A percentile compares a stretch with the other conserved stretches of the same genome.
phyloP scores from a whole-genome alignment of 2,329 filamentous ascomycete genomes.

The Verticillium nonalfalfae region DNA sequence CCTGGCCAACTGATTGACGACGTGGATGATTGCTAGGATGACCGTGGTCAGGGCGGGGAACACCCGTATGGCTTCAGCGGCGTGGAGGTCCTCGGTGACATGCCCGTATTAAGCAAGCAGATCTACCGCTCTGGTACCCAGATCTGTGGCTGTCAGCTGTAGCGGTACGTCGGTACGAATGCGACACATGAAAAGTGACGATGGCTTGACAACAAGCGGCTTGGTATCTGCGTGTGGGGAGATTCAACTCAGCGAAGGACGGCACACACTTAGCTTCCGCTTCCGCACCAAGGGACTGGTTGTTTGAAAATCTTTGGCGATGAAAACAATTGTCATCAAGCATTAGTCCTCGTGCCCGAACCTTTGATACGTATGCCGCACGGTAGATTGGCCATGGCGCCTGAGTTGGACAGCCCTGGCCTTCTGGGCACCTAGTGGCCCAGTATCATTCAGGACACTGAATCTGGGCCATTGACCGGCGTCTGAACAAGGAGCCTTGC shows the following conservation, averaged over 20 bases:
- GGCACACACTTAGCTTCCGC: too few relatives aligned
- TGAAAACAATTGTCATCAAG: too few relatives aligned
- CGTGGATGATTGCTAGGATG: background rate
- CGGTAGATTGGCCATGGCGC: too few relatives aligned
- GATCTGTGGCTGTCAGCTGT: background rate
- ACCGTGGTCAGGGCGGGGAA: slow-evolving; percentile 3
- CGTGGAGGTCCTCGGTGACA: background rate
- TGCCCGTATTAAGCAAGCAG: background rate
- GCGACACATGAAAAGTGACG: background rate
- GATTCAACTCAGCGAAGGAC: too few relatives aligned
- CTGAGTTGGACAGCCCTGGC: too few relatives aligned
- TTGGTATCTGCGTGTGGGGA: background rate
- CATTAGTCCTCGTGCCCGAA: too few relatives aligned
- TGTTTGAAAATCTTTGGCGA: too few relatives aligned
- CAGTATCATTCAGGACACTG: background rate
- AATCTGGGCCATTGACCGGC: background rate
- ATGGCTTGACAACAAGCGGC: background rate
- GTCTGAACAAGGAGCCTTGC: background rate
- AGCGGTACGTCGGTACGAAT: background rate
- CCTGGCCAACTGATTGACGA: background rate
- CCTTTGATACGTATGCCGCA: too few relatives aligned
- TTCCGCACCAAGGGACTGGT: too few relatives aligned
- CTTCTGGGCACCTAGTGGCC: too few relatives aligned
- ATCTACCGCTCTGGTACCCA: background rate
- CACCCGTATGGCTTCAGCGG: background rate